Conservation (phyloP, 495 filamentous ascomycete species). For the Delitschia confertaspora region DNA sequence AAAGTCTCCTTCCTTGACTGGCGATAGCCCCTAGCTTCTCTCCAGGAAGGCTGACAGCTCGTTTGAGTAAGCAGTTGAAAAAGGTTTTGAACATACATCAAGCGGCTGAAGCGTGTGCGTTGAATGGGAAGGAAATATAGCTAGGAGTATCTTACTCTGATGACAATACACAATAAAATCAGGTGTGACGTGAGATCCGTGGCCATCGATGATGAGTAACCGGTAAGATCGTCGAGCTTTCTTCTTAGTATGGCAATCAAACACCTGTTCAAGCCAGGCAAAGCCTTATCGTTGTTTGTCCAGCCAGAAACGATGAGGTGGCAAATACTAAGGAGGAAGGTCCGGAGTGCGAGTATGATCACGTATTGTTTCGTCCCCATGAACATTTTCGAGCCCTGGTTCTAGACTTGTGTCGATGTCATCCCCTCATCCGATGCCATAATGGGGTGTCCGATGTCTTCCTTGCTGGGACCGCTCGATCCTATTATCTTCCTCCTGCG, state of each 20-base stretch:
- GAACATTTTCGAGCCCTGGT: constrained; percentile 28
- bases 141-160: constrained; percentile 13
- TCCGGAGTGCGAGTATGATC: constrained; percentile 20
- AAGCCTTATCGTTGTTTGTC: constrained; percentile 15
- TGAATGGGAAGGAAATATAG: constrained; percentile 12
- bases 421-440: constrained; percentile 8
- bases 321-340: constrained; percentile 28
- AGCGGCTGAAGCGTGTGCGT: constrained; percentile 24
- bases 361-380: constrained; percentile 1
- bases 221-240: constrained; percentile 10
- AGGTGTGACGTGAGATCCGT: constrained; percentile 16
- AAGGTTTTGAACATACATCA: constrained; percentile 18
- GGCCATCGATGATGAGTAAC: constrained; percentile 21
- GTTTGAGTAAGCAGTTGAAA: too few relatives aligned
- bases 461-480: constrained; percentile 19
- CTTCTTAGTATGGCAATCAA: constrained; percentile 13
- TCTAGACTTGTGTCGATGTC: constrained; percentile 2
- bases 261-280: constrained; percentile 19
- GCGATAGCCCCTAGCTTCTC: too few relatives aligned
- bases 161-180: constrained; percentile 13
- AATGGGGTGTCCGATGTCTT: constrained; percentile 29
- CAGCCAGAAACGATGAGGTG: constrained; percentile 21
- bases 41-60: too few relatives aligned
- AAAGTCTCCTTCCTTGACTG: too few relatives aligned
- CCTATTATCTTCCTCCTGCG: constrained; percentile 13